These are phyloP conservation scores for Aspergillus sp. DNA, from an alignment of 2,329 filamentous ascomycete genomes.

Conservation along the genomic window DNA sequence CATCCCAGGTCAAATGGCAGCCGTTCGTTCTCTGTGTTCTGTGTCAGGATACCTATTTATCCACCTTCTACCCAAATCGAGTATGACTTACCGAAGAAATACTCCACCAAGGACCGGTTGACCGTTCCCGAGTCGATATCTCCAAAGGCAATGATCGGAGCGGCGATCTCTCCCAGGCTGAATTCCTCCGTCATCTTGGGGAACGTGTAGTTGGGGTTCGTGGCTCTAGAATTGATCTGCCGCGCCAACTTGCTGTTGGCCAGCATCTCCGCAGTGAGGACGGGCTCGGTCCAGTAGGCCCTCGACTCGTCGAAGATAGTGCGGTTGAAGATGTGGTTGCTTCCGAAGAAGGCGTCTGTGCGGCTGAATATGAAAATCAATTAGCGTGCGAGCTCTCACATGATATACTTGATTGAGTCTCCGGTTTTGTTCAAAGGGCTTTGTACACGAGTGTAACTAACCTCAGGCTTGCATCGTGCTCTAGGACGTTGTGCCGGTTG, in stretches of 20 bases:
- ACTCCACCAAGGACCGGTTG: constrained; percentile 26
- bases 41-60: constrained; percentile 36
- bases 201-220: constrained; percentile 53
- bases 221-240: constrained; percentile 45
- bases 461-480: constrained; percentile 27
- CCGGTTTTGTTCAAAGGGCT: too few species aligned
- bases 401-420: neutral
- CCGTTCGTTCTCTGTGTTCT: constrained; percentile 45
- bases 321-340: constrained; percentile 54
- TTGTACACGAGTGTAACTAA: neutral
- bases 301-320: constrained; percentile 43
- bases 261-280: constrained; percentile 42
- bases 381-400: neutral
- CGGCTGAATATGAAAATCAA: constrained; percentile 33
- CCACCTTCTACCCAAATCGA: neutral
- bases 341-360: constrained; percentile 51
- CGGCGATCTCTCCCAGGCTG: constrained; percentile 52
- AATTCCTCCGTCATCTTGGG: constrained; percentile 44
- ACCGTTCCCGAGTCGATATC: constrained; percentile 43
- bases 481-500: constrained; percentile 22
- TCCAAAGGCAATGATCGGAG: constrained; percentile 53
- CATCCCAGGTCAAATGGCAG: constrained; percentile 45
- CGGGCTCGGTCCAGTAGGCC: constrained; percentile 49
- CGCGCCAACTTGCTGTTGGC: constrained; percentile 50
- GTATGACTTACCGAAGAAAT: constrained; percentile 25